Percentiles rank a stretch among this genome's conserved stretches.
phyloP scores from a whole-genome alignment of 2,329 filamentous ascomycete species.

The Fusarium coicis region DNA sequence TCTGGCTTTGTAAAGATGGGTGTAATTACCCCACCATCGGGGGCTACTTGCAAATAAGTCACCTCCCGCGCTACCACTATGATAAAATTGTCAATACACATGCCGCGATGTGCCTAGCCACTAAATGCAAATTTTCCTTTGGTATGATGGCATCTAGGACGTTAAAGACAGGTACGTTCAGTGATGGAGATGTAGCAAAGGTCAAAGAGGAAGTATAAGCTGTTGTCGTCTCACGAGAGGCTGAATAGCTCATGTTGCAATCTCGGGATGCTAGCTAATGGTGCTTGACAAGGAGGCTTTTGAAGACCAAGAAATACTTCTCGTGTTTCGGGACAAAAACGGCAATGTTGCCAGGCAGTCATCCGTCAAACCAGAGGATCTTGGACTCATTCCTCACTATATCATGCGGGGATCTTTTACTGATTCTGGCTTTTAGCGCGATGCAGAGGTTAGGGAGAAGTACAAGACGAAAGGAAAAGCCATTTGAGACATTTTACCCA shows the following conservation, averaged over 20 bases:
- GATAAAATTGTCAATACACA: neutral
- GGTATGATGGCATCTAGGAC: too few species aligned
- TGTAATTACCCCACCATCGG: neutral
- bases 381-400: neutral
- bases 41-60: neutral
- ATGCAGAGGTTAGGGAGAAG: neutral
- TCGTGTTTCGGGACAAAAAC: neutral
- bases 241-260: neutral
- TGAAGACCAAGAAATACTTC: neutral
- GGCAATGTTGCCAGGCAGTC: neutral
- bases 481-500: neutral
- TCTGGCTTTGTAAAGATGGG: neutral
- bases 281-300: neutral
- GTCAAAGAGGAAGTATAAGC: too few species aligned
- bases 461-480: neutral
- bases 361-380: accelerated
- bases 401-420: neutral
- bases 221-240: too few species aligned
- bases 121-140: too few species aligned
- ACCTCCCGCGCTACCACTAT: accelerated
- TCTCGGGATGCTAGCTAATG: neutral
- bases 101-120: too few species aligned
- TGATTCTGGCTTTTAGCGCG: neutral
- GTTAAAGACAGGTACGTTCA: too few species aligned
- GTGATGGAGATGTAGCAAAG: too few species aligned